phyloP scores from a whole-genome alignment of 2,329 filamentous ascomycete species.

The Apiospora phragmitis region DNA sequence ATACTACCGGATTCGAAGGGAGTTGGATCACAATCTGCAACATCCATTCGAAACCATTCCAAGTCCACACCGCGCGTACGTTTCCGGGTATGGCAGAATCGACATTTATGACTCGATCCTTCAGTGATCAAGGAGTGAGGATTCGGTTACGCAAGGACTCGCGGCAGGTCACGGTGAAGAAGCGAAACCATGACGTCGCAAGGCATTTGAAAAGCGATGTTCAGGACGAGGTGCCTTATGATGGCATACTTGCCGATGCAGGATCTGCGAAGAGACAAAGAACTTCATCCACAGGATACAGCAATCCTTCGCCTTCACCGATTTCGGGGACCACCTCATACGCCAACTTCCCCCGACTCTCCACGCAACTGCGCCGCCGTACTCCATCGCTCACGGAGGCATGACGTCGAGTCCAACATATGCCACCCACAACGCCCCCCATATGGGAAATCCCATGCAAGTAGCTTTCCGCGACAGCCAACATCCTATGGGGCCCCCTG shows the following conservation, averaged over 20 bases:
- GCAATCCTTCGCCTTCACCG: background rate
- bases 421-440: background rate
- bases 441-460: slow-evolving; percentile 5
- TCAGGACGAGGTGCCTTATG: background rate
- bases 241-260: background rate
- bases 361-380: background rate
- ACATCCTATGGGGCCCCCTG: background rate
- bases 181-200: slow-evolving; percentile 36
- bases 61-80: slow-evolving; percentile 63
- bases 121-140: slow-evolving; percentile 85
- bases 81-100: slow-evolving; percentile 82
- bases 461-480: background rate
- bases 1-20: background rate
- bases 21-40: slow-evolving; percentile 37
- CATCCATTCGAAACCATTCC: slow-evolving; percentile 67
- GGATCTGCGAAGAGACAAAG: background rate
- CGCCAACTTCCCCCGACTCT: background rate
- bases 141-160: slow-evolving; percentile 82
- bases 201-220: background rate
- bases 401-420: slow-evolving; percentile 1
- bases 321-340: background rate
- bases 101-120: slow-evolving; percentile 76
- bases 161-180: slow-evolving; percentile 54
- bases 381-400: background rate
- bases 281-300: background rate